phyloP scores from a whole-genome alignment of 2,329 filamentous ascomycete species.

The Hymenoscyphus fructigenus region DNA sequence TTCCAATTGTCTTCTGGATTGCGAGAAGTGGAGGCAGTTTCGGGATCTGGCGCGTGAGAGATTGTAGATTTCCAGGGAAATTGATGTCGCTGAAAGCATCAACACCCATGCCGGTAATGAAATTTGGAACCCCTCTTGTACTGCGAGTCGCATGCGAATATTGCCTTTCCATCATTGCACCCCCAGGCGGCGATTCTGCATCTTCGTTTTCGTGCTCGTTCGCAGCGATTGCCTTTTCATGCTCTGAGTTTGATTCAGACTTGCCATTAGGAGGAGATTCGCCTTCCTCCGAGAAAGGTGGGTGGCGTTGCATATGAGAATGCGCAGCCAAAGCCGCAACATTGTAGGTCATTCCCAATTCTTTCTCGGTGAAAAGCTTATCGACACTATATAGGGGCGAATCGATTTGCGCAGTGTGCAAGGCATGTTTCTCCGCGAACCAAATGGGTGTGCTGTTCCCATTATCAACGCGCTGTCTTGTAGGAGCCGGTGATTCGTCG shows the following conservation, averaged over 20 bases:
- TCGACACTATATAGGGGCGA: slow-evolving; percentile 63
- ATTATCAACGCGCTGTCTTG: slow-evolving; percentile 53
- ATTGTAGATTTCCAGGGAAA: slow-evolving; percentile 52
- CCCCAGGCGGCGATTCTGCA: slow-evolving; percentile 48
- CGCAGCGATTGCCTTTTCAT: slow-evolving; percentile 49
- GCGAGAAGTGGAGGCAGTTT: slow-evolving; percentile 34
- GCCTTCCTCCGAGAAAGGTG: slow-evolving; percentile 26
- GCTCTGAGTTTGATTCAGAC: slow-evolving; percentile 40
- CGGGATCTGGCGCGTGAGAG: slow-evolving; percentile 34
- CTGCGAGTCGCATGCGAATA: slow-evolving; percentile 64
- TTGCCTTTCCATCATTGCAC: slow-evolving; percentile 61
- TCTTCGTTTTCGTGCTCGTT: slow-evolving; percentile 51
- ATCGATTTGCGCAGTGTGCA: slow-evolving; percentile 51
- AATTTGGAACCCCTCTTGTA: slow-evolving; percentile 54
- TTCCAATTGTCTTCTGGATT: slow-evolving; percentile 28
- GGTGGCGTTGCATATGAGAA: slow-evolving; percentile 58
- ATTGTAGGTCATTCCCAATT: slow-evolving; percentile 65
- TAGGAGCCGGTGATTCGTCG: slow-evolving; percentile 61
- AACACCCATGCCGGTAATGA: slow-evolving; percentile 56
- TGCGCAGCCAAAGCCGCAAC: slow-evolving; percentile 61
- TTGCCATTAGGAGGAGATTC: slow-evolving; percentile 45
- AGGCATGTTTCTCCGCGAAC: slow-evolving; percentile 57
- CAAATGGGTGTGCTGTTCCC: slow-evolving; percentile 60
- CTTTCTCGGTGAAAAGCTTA: slow-evolving; percentile 70
- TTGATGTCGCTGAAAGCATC: slow-evolving; percentile 61